A percentile compares a stretch with the other conserved stretches of the same genome.
These are phyloP conservation scores for Arthroderma sp. DNA, from an alignment of 2,329 filamentous ascomycete species.

Conservation along the genomic window DNA sequence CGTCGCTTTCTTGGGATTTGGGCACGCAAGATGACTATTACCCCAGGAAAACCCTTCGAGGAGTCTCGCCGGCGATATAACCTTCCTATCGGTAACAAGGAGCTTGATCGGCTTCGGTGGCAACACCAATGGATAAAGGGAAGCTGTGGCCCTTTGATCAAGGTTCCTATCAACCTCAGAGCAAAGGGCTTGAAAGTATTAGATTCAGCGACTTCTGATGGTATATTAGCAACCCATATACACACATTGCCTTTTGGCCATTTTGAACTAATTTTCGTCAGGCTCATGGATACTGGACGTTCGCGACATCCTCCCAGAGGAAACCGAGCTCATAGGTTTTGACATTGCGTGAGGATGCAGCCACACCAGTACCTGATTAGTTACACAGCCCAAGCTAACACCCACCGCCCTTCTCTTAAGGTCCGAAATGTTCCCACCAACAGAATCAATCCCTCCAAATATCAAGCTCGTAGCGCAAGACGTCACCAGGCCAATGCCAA, in stretches of 20 bases:
- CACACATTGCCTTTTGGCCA: not conserved
- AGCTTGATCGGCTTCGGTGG: conserved; percentile 2
- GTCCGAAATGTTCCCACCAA: not conserved
- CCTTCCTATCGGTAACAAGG: not conserved
- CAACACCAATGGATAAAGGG: conserved; percentile 4
- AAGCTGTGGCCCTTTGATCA: conserved; percentile 3
- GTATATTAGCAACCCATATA: not conserved
- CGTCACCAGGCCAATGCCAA: not conserved
- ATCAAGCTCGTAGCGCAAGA: conserved; percentile 1
- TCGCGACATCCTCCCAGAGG: not conserved
- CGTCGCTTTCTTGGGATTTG: too few relatives aligned
- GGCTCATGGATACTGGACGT: conserved; percentile 1
- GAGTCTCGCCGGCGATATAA: not conserved
- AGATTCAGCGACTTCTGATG: conserved; percentile 1
- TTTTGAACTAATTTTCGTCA: not conserved
- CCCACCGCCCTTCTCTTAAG: not conserved
- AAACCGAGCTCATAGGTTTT: not conserved
- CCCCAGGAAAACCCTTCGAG: not conserved
- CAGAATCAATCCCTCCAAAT: not conserved
- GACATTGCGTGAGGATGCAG: not conserved
- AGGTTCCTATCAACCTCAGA: conserved; percentile 1
- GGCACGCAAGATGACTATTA: not conserved
- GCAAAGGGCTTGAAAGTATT: not conserved
- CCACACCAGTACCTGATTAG: too few relatives aligned
- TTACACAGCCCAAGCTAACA: not conserved